phyloP scores from a whole-genome alignment of 768 basidiomycete species.

The Lactifluus subvellereus region DNA sequence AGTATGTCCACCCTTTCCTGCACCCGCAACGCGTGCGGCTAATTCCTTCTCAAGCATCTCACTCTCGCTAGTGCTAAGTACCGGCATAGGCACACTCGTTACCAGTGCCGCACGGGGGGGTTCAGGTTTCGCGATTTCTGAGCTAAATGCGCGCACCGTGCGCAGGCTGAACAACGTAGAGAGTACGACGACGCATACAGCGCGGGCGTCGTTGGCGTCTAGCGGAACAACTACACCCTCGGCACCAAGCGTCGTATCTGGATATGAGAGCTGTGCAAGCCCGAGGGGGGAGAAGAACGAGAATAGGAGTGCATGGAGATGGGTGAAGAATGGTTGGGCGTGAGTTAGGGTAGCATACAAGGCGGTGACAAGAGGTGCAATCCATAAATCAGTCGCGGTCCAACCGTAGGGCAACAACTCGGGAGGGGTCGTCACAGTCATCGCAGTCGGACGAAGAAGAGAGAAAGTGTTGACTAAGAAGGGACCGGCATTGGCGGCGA shows the following conservation, averaged over 20 bases:
- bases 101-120: not conserved
- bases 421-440: constrained; percentile 67
- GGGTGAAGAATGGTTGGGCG: constrained; percentile 65
- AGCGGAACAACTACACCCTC: constrained; percentile 13
- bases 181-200: constrained; percentile 19
- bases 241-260: not conserved
- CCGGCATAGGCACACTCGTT: constrained; percentile 2
- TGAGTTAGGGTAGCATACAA: constrained; percentile 80
- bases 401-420: constrained; percentile 81
- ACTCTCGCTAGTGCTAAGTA: constrained; percentile 4
- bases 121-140: not conserved
- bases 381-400: constrained; percentile 82
- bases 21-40: constrained; percentile 17
- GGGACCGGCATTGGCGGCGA: constrained; percentile 50
- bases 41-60: constrained; percentile 15
- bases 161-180: constrained; percentile 16
- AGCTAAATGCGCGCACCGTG: constrained; percentile 10
- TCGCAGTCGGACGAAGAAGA: constrained; percentile 64
- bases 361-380: constrained; percentile 69
- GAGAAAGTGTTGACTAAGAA: constrained; percentile 71
- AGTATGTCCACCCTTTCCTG: constrained; percentile 7
- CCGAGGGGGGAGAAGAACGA: constrained; percentile 20
- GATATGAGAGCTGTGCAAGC: constrained; percentile 5
- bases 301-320: constrained; percentile 19
- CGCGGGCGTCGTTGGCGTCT: constrained; percentile 16